phyloP scores from a whole-genome alignment of 768 basidiomycete species.

The Suillus lakei region DNA sequence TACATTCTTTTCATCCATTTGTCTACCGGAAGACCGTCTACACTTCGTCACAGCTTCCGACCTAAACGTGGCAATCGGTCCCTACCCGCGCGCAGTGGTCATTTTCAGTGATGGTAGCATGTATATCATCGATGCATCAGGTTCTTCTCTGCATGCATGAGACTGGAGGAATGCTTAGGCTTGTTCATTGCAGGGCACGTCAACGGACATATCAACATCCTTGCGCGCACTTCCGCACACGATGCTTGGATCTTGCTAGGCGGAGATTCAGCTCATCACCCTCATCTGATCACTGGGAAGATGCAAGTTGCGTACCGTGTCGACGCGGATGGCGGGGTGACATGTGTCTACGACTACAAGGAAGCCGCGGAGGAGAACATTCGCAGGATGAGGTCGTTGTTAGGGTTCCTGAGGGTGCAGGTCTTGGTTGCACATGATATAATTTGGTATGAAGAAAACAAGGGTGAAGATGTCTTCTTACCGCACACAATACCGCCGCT shows the following conservation, averaged over 20 bases:
- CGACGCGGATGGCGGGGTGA: conserved; percentile 24
- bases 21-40: conserved; percentile 42
- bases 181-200: conserved; percentile 42
- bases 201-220: conserved; percentile 53
- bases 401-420: conserved; percentile 42
- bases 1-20: conserved; percentile 29
- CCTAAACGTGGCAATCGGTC: conserved; percentile 45
- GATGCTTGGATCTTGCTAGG: conserved; percentile 59
- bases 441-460: conserved; percentile 54
- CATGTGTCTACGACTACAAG: conserved; percentile 50
- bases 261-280: conserved; percentile 58
- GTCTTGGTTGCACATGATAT: conserved; percentile 59
- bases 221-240: conserved; percentile 54
- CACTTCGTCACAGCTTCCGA: conserved; percentile 35
- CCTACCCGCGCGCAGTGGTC: conserved; percentile 52
- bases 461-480: conserved; percentile 43
- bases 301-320: conserved; percentile 38
- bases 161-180: neutral
- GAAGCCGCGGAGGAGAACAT: conserved; percentile 49
- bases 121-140: conserved; percentile 58
- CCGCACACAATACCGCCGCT: conserved; percentile 23
- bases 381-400: conserved; percentile 41
- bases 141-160: neutral
- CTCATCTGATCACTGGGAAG: conserved; percentile 48
- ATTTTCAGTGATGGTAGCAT: conserved; percentile 58